These are phyloP conservation scores for Botryobasidium botryosum DNA, from an alignment of 768 basidiomycete genomes.

Conservation along the genomic window DNA sequence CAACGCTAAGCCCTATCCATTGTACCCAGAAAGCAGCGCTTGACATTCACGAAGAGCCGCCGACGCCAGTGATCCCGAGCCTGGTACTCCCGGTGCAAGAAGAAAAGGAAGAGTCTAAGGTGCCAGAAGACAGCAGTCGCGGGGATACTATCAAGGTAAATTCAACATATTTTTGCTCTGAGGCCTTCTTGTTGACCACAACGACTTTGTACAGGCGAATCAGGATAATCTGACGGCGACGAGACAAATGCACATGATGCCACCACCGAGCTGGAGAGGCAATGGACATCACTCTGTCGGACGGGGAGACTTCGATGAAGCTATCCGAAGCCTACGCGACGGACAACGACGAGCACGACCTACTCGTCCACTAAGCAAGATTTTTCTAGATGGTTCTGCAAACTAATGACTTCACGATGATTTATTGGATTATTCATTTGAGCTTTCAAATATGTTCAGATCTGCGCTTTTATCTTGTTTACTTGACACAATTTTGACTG, in stretches of 20 bases:
- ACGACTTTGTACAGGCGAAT: not conserved
- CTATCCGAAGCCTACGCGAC: constrained; percentile 61
- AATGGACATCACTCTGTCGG: constrained; percentile 37
- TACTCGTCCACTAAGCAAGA: constrained; percentile 51
- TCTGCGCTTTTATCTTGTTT: no score
- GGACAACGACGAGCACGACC: constrained; percentile 36
- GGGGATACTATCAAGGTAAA: not conserved
- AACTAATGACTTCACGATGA: not conserved
- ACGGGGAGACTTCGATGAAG: constrained; percentile 68
- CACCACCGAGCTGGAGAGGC: not conserved
- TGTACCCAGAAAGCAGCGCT: constrained; percentile 47
- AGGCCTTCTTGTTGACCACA: not conserved
- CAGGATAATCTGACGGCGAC: constrained; percentile 1
- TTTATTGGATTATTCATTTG: no score
- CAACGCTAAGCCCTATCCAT: no score
- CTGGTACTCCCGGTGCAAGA: not conserved
- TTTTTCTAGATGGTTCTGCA: constrained; percentile 56
- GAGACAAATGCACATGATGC: constrained; percentile 1
- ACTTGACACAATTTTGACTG: no score
- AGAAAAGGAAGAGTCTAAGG: not conserved
- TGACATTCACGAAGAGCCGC: constrained; percentile 40
- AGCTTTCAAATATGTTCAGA: no score
- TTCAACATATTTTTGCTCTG: not conserved
- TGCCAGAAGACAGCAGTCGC: not conserved
- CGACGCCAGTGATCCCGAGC: constrained; percentile 15